A percentile compares a stretch with the other conserved stretches of the same genome.
Conservation (phyloP, 495 filamentous ascomycete species). For the Diplogelasinospora grovesii region DNA sequence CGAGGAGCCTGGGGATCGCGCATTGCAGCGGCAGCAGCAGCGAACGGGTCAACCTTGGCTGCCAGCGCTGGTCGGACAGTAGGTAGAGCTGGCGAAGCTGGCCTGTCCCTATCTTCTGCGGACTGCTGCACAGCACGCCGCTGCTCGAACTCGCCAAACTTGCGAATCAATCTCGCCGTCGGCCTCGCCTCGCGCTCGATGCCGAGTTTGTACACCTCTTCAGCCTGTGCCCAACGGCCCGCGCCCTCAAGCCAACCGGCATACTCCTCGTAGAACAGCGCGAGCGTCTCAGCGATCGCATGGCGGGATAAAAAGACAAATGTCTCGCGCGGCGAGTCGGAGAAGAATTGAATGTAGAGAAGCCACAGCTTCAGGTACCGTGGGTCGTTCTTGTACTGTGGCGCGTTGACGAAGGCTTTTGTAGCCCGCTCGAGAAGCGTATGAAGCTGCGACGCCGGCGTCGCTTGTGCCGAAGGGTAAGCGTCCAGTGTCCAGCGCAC, state of each 20-base stretch:
- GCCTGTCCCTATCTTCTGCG: slow-evolving; percentile 50
- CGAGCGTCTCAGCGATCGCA: slow-evolving; percentile 76
- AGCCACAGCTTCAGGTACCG: slow-evolving; percentile 91
- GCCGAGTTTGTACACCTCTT: slow-evolving; percentile 85
- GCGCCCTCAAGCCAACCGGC: slow-evolving; percentile 83
- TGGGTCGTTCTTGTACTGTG: slow-evolving; percentile 91
- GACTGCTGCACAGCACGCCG: slow-evolving; percentile 60
- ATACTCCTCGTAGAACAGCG: slow-evolving; percentile 97
- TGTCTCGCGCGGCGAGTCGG: slow-evolving; percentile 83
- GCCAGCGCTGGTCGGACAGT: slow-evolving; percentile 77
- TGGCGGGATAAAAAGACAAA: slow-evolving; percentile 89
- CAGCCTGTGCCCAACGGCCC: slow-evolving; percentile 83
- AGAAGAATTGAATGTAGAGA: slow-evolving; percentile 86
- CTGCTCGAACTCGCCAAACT: slow-evolving; percentile 83
- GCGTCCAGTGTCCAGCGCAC: slow-evolving; percentile 94
- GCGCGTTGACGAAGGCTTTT: slow-evolving; percentile 71
- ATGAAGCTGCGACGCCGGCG: slow-evolving; percentile 82
- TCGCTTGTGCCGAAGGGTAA: slow-evolving; percentile 89
- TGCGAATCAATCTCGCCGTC: slow-evolving; percentile 69
- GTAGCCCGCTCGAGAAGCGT: slow-evolving; percentile 87
- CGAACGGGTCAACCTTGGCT: slow-evolving; percentile 77
- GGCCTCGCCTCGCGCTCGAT: slow-evolving; percentile 85
- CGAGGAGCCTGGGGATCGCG: slow-evolving; percentile 63
- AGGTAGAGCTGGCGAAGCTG: slow-evolving; percentile 79
- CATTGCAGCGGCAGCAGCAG: slow-evolving; percentile 29